Conservation (phyloP, 192 early-diverging fungal species). For the Coemansia guatemalensis region DNA sequence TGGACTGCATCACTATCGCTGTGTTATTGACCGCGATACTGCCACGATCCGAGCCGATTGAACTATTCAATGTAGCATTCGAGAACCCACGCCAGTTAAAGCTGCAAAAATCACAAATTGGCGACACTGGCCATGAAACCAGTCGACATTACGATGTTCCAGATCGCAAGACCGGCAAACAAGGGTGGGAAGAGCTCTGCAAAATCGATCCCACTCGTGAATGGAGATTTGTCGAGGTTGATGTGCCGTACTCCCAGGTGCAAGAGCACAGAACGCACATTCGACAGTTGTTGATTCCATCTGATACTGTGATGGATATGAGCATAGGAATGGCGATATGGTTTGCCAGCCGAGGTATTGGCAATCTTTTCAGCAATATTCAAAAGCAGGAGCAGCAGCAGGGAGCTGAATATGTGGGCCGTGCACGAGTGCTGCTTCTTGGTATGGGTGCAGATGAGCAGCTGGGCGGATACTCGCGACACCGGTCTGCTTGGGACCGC, state of each 20-base stretch:
- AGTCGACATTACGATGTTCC: constrained; percentile 61
- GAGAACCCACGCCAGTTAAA: constrained; percentile 76
- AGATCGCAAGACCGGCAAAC: constrained; percentile 76
- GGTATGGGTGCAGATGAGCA: constrained; percentile 96
- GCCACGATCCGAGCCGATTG: constrained; percentile 73
- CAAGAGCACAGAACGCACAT: constrained; percentile 58
- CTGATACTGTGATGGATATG: constrained; percentile 93
- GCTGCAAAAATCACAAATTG: neutral
- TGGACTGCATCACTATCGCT: constrained; percentile 90
- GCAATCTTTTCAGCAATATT: constrained; percentile 29
- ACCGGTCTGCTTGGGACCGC: constrained; percentile 68
- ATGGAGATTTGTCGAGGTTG: constrained; percentile 90
- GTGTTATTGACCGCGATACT: constrained; percentile 74
- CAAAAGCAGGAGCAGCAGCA: neutral
- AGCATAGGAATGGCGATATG: constrained; percentile 96
- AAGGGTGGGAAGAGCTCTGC: constrained; percentile 56
- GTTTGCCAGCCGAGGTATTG: constrained; percentile 88
- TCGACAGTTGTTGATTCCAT: constrained; percentile 72
- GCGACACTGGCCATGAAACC: neutral
- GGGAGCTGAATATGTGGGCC: constrained; percentile 55
- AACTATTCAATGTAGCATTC: constrained; percentile 94
- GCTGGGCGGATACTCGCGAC: constrained; percentile 88
- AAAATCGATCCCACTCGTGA: constrained; percentile 62
- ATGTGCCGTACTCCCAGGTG: constrained; percentile 79
- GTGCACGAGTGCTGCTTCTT: constrained; percentile 75